These are phyloP conservation scores for Boechera divaricarpa DNA, from an alignment of 345 rosid genomes.

Conservation along the genomic window DNA sequence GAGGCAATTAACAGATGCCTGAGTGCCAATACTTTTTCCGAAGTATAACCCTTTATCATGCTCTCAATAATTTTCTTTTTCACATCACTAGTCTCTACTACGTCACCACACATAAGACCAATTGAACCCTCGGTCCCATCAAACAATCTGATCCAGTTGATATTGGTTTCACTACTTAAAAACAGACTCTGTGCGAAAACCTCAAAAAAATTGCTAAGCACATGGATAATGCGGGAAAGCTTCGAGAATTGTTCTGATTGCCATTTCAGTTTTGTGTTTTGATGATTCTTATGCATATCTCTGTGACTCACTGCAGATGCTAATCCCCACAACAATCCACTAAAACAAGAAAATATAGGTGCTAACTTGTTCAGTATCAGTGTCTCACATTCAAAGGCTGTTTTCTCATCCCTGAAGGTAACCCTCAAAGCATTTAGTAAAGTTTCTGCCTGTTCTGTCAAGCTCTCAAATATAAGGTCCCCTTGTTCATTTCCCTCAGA, in stretches of 20 bases:
- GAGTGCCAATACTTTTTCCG: constrained; percentile 62
- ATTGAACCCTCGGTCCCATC: constrained; percentile 42
- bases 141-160: constrained; percentile 44
- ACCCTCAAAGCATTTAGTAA: constrained; percentile 53
- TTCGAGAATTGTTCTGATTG: constrained; percentile 50
- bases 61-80: constrained; percentile 53
- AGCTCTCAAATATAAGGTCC: constrained; percentile 51
- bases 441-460: constrained; percentile 63
- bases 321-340: constrained; percentile 89
- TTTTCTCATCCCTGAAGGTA: constrained; percentile 42
- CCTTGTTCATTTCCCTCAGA: constrained; percentile 55
- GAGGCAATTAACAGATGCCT: constrained; percentile 75
- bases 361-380: constrained; percentile 55
- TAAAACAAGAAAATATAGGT: constrained; percentile 61
- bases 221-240: constrained; percentile 46
- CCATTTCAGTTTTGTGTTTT: constrained; percentile 50
- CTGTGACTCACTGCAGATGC: constrained; percentile 57
- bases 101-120: constrained; percentile 47
- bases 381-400: constrained; percentile 42
- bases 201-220: constrained; percentile 55
- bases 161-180: constrained; percentile 47
- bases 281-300: constrained; percentile 47
- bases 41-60: constrained; percentile 63
- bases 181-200: constrained; percentile 50
- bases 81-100: constrained; percentile 40